A percentile compares a stretch with the other conserved stretches of the same genome.
Evolutionary conservation across 164 flowering plant genomes (phyloP).

Genomic region (Cinnamomum micranthum): DNA sequence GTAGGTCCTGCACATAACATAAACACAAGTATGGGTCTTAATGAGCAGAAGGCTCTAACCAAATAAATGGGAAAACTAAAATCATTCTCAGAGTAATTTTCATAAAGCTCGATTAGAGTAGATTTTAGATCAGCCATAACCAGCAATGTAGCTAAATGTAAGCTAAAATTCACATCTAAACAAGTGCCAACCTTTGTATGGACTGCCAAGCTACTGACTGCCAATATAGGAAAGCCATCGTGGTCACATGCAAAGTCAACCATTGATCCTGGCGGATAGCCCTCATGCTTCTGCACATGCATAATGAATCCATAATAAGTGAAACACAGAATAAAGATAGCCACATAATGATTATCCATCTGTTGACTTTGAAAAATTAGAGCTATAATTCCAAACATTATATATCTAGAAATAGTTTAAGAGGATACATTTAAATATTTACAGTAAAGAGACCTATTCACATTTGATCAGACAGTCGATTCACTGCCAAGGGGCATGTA

Average conservation of each 20-base stretch:
- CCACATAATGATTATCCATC: neutral
- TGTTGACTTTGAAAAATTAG: neutral
- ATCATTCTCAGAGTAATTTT: neutral
- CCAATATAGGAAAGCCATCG: conserved; percentile 82
- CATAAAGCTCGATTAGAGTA: neutral
- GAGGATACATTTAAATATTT: neutral
- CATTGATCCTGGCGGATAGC: conserved; percentile 94
- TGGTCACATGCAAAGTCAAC: conserved; percentile 93
- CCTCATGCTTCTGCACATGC: conserved; percentile 62
- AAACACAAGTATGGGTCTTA: neutral
- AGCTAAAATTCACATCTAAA: neutral
- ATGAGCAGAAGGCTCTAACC: neutral
- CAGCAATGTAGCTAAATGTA: no score
- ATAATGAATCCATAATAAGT: conserved; percentile 12
- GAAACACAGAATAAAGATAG: neutral
- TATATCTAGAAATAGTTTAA: neutral
- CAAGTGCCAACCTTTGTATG: conserved; percentile 63
- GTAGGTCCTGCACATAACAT: neutral
- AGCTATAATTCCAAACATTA: neutral
- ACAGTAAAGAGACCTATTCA: neutral
- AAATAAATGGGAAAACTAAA: neutral
- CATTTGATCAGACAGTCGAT: no score
- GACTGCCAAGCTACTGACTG: conserved; percentile 74
- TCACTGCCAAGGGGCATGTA: neutral
- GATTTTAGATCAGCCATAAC: neutral